Evolutionary conservation across 257 asterid species (phyloP).

Genomic region (Datura wrightii): DNA sequence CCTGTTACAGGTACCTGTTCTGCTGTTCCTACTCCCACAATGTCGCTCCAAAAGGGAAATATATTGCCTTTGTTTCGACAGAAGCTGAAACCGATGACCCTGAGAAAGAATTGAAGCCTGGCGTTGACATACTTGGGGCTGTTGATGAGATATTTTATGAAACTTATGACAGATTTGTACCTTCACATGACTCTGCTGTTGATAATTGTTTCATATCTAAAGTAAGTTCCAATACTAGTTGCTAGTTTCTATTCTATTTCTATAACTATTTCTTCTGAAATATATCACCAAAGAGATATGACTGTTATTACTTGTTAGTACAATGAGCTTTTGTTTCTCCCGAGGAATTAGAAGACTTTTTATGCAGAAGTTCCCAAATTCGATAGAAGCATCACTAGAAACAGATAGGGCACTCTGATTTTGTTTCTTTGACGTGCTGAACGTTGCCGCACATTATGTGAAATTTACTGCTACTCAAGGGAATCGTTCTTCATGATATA

Average conservation of each 20-base stretch:
- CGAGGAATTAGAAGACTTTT: neutral
- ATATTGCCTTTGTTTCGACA: conserved; percentile 79
- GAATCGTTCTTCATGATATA: neutral
- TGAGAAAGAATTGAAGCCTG: conserved; percentile 87
- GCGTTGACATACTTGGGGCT: conserved; percentile 87
- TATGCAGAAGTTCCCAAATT: neutral
- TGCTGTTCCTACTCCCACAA: conserved; percentile 96
- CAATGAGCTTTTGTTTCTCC: neutral
- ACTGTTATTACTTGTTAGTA: neutral
- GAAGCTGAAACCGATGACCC: conserved; percentile 95
- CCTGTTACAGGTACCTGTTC: conserved; percentile 74
- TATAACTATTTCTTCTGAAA: neutral
- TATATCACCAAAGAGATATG: neutral
- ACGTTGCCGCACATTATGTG: neutral
- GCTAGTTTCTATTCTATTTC: neutral
- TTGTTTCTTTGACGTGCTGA: conserved; percentile 14
- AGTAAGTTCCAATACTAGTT: conserved; percentile 45
- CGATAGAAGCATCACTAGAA: neutral
- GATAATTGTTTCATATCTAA: conserved; percentile 78
- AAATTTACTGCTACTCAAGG: neutral
- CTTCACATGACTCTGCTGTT: conserved; percentile 54
- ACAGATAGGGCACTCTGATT: neutral
- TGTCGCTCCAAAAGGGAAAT: conserved; percentile 93
- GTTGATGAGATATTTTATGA: conserved; percentile 93
- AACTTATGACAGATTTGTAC: conserved; percentile 78